phyloP scores from a whole-genome alignment of 495 filamentous ascomycete species.

The Podospora sp. region DNA sequence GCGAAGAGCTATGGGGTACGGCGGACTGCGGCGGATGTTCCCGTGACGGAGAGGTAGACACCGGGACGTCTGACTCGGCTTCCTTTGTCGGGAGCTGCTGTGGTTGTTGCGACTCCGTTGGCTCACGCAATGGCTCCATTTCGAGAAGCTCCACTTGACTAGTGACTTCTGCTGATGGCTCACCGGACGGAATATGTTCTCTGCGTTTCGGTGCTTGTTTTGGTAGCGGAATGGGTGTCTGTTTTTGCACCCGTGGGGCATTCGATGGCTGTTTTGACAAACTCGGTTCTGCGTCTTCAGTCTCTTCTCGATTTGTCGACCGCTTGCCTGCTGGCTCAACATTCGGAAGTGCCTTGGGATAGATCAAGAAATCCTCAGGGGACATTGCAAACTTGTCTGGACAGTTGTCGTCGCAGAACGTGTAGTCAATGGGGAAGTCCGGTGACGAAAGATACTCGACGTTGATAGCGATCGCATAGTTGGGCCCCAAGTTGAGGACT shows the following conservation, averaged over 20 bases:
- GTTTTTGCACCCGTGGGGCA: background rate
- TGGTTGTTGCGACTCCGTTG: background rate
- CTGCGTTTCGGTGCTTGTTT: background rate
- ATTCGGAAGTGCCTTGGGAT: background rate
- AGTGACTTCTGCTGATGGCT: background rate
- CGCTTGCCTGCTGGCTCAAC: background rate
- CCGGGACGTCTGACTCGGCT: background rate
- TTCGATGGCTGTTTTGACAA: no score
- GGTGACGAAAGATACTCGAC: conserved; percentile 38
- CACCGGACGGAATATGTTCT: background rate
- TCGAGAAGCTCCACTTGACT: background rate
- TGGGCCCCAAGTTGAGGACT: conserved; percentile 39
- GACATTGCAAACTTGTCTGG: conserved; percentile 36
- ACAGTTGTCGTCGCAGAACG: conserved; percentile 33
- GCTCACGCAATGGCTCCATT: background rate
- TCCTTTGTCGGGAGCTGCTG: background rate
- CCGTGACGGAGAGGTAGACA: background rate
- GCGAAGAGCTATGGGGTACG: background rate
- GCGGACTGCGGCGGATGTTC: background rate
- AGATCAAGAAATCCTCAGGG: conserved; percentile 34
- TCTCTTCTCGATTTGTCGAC: background rate
- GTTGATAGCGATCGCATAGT: conserved; percentile 40
- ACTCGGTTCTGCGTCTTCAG: background rate
- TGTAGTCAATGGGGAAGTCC: conserved; percentile 31
- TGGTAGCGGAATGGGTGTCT: background rate